Evolutionary conservation across 2,329 filamentous ascomycete genomes (phyloP).

Genomic region (Fusarium sororula): DNA sequence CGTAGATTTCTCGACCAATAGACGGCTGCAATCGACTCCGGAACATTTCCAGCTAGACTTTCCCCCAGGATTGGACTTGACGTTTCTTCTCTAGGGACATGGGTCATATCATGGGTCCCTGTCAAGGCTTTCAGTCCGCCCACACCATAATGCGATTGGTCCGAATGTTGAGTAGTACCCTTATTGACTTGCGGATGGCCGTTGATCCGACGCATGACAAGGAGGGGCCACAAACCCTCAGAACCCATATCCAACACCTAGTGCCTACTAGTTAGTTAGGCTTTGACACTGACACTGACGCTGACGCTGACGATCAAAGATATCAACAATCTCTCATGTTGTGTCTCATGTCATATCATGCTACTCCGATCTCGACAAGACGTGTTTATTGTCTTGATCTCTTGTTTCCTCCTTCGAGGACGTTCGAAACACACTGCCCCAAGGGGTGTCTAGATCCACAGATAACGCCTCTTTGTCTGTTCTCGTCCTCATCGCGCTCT

Average conservation of each 20-base stretch:
- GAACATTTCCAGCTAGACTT: slow-evolving; percentile 20
- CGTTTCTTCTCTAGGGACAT: slow-evolving; percentile 21
- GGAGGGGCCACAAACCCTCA: neutral
- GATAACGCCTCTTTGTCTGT: slow-evolving; percentile 9
- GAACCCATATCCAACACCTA: neutral
- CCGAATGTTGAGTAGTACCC: neutral
- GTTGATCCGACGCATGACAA: slow-evolving; percentile 22
- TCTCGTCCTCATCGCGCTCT: slow-evolving; percentile 21
- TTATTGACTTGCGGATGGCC: slow-evolving; percentile 21
- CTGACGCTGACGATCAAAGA: neutral
- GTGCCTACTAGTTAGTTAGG: neutral
- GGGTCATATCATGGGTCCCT: slow-evolving; percentile 20
- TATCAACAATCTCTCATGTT: slow-evolving; percentile 3
- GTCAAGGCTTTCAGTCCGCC: neutral
- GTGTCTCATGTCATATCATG: slow-evolving; percentile 10
- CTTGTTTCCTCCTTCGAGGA: neutral
- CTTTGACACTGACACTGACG: neutral
- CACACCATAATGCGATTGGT: slow-evolving; percentile 5
- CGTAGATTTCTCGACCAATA: slow-evolving; percentile 11
- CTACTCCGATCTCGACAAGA: slow-evolving; percentile 16
- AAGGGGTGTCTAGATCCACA: slow-evolving; percentile 7
- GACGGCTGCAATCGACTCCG: neutral
- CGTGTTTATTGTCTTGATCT: slow-evolving; percentile 1
- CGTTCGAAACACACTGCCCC: neutral
- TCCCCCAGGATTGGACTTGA: slow-evolving; percentile 16